These are phyloP conservation scores for Penstemon eatonii DNA, from an alignment of 257 asterid species.

Conservation along the genomic window DNA sequence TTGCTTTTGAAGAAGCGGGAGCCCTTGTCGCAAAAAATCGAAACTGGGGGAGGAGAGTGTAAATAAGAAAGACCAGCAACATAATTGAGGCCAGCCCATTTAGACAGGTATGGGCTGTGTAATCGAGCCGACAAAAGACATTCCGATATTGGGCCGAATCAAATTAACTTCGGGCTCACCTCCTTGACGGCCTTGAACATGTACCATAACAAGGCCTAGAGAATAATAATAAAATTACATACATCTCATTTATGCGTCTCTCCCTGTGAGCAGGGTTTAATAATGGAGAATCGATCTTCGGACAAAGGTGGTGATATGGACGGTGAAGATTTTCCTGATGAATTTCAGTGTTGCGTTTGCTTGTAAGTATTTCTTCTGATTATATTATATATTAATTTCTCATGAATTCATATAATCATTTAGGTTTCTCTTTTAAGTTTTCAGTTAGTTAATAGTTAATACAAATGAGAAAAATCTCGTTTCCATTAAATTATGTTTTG, in stretches of 20 bases:
- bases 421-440: not conserved
- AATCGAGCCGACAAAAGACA: no score
- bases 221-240: no score
- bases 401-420: not conserved
- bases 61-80: no score
- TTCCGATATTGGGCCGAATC: no score
- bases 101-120: no score
- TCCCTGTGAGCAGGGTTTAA: conserved; percentile 14
- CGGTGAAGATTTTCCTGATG: conserved; percentile 50
- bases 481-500: not conserved
- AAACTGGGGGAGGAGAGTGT: no score
- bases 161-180: no score
- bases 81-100: no score
- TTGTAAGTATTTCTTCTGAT: conserved; percentile 40
- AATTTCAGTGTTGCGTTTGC: conserved; percentile 67
- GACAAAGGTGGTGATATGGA: conserved; percentile 24
- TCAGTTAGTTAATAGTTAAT: not conserved
- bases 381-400: conserved; percentile 5
- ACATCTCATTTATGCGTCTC: not conserved
- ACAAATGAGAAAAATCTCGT: not conserved
- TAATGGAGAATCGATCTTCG: conserved; percentile 40
- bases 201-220: no score
- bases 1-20: no score
- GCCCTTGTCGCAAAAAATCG: no score
- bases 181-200: no score